Evolutionary conservation across 495 filamentous ascomycete species (phyloP).

Genomic region (Lindgomyces ingoldianus): DNA sequence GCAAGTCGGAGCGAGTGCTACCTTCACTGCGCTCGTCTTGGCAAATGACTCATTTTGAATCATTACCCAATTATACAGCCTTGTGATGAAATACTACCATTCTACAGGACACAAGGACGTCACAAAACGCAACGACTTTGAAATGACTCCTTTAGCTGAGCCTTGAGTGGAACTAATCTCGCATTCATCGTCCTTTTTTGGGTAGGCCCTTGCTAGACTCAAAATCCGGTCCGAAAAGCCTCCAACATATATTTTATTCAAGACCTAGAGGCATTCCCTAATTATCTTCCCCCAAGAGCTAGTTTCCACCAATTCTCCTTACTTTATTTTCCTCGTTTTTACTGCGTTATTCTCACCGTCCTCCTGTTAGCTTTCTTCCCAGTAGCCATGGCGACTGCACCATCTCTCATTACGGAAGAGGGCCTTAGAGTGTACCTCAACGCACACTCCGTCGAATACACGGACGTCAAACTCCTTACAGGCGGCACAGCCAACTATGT

Average conservation of each 20-base stretch:
- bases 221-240: neutral
- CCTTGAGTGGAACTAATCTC: neutral
- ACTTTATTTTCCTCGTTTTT: neutral
- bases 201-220: neutral
- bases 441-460: constrained; percentile 7
- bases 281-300: neutral
- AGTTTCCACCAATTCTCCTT: neutral
- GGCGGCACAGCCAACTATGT: constrained; percentile 45
- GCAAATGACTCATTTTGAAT: constrained; percentile 12
- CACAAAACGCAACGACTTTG: neutral
- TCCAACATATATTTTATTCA: neutral
- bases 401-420: constrained; percentile 17
- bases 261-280: neutral
- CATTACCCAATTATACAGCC: neutral
- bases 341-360: neutral
- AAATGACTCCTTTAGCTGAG: neutral
- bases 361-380: neutral
- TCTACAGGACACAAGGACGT: neutral
- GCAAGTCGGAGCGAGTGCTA: too few species aligned
- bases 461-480: constrained; percentile 25
- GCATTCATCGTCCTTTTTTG: too few species aligned
- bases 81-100: neutral
- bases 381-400: neutral
- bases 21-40: too few species aligned
- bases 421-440: constrained; percentile 30